Evolutionary conservation across 2,329 filamentous ascomycete genomes (phyloP).

Genomic region (Claviceps monticola): DNA sequence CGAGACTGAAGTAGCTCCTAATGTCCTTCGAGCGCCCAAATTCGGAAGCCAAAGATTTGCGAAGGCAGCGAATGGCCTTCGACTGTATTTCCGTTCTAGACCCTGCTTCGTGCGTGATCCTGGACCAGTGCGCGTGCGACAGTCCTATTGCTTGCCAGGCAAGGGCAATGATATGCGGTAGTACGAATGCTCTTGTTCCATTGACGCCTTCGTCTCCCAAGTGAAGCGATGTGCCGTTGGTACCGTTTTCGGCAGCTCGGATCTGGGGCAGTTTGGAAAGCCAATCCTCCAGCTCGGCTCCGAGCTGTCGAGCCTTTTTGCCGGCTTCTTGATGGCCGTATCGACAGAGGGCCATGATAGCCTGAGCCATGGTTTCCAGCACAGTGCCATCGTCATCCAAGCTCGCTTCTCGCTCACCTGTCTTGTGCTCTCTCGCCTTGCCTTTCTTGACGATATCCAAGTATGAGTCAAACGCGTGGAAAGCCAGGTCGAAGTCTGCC

Average conservation of each 20-base stretch:
- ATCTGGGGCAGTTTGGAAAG: conserved; percentile 43
- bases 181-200: conserved; percentile 31
- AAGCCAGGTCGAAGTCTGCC: conserved; percentile 82
- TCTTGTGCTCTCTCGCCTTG: conserved; percentile 72
- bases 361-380: conserved; percentile 65
- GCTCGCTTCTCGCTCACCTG: conserved; percentile 52
- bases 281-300: conserved; percentile 59
- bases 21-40: conserved; percentile 54
- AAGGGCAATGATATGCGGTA: conserved; percentile 48
- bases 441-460: conserved; percentile 75
- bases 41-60: conserved; percentile 56
- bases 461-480: conserved; percentile 86
- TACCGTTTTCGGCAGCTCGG: conserved; percentile 14
- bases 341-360: conserved; percentile 65
- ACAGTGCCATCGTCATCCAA: conserved; percentile 70
- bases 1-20: conserved; percentile 67
- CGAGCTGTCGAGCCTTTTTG: conserved; percentile 64
- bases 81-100: conserved; percentile 59
- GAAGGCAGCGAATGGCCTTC: conserved; percentile 63
- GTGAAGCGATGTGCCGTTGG: conserved; percentile 14
- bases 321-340: conserved; percentile 64
- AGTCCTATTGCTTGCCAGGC: conserved; percentile 79
- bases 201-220: conserved; percentile 16
- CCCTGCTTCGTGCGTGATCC: conserved; percentile 62
- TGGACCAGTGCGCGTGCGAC: conserved; percentile 76